phyloP scores from a whole-genome alignment of 1,139 yeast species.

The Zygoascus hellenicus region DNA sequence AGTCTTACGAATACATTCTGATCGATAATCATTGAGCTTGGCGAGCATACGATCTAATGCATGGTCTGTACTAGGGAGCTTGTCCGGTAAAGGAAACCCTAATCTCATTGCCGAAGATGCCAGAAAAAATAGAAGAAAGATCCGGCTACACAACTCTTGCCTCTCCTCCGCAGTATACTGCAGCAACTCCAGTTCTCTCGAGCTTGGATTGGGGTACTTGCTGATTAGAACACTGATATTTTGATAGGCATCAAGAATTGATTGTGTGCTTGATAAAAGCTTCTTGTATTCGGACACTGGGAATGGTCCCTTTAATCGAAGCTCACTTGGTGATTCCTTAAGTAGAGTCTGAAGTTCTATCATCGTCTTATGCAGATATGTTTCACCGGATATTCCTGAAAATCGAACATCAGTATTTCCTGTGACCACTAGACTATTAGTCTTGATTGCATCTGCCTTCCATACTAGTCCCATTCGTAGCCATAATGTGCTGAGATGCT shows the following conservation, averaged over 20 bases:
- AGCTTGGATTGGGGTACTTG: slow-evolving; percentile 51
- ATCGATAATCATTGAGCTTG: slow-evolving; percentile 42
- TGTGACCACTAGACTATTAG: slow-evolving; percentile 18
- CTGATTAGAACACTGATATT: slow-evolving; percentile 63
- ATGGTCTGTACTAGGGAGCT: slow-evolving; percentile 72
- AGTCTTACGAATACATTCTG: slow-evolving; percentile 9
- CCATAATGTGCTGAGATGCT: slow-evolving; percentile 67
- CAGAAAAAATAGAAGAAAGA: slow-evolving; percentile 70
- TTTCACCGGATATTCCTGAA: slow-evolving; percentile 31
- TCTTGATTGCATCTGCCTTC: slow-evolving; percentile 54
- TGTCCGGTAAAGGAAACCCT: slow-evolving; percentile 71
- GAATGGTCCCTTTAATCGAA: slow-evolving; percentile 68
- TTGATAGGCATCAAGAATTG: slow-evolving; percentile 67
- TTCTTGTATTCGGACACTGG: slow-evolving; percentile 49
- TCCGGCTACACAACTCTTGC: slow-evolving; percentile 61
- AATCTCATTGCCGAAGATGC: slow-evolving; percentile 69
- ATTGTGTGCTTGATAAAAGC: slow-evolving; percentile 53
- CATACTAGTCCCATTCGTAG: slow-evolving; percentile 74
- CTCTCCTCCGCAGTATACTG: slow-evolving; percentile 54
- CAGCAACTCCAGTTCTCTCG: slow-evolving; percentile 52
- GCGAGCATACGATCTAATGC: slow-evolving; percentile 65
- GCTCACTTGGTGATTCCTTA: slow-evolving; percentile 70
- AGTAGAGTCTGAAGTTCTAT: slow-evolving; percentile 55
- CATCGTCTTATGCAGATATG: slow-evolving; percentile 46
- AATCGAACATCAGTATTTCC: slow-evolving; percentile 15